phyloP scores from a whole-genome alignment of 2,329 filamentous ascomycete genomes.

The Fusarium sp. region DNA sequence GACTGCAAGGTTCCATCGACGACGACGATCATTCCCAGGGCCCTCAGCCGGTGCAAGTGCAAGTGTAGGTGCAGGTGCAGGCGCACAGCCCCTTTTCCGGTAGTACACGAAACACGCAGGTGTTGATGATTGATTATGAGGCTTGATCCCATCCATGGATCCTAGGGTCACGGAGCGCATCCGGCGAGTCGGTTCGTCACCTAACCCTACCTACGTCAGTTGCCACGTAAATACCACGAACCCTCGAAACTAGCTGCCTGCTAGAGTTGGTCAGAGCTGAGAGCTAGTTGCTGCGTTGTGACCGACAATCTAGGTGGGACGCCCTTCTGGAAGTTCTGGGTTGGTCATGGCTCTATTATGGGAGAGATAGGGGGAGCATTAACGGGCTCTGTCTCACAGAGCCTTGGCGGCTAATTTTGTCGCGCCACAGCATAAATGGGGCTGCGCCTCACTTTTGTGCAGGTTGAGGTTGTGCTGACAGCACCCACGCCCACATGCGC shows the following conservation, averaged over 20 bases:
- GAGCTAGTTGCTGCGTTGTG: background rate
- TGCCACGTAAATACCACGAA: conserved; percentile 12
- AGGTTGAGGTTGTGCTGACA: background rate
- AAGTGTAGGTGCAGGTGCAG: conserved; percentile 5
- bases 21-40: conserved; percentile 30
- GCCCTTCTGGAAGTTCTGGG: conserved; percentile 32
- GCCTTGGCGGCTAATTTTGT: background rate
- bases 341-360: background rate
- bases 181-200: conserved; percentile 33
- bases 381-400: background rate
- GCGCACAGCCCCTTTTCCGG: conserved; percentile 37
- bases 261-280: conserved; percentile 34
- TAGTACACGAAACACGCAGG: conserved; percentile 32
- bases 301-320: conserved; percentile 2
- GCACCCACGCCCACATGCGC: conserved; percentile 26
- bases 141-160: conserved; percentile 17
- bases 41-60: background rate
- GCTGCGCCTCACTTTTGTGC: background rate
- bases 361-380: conserved; percentile 10
- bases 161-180: background rate
- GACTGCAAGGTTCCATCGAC: conserved; percentile 23
- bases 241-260: conserved; percentile 1
- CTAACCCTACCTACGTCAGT: conserved; percentile 34
- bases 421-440: conserved; percentile 32
- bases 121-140: conserved; percentile 33